phyloP scores from a whole-genome alignment of 441 rosid genomes.

The Hura crepitans region DNA sequence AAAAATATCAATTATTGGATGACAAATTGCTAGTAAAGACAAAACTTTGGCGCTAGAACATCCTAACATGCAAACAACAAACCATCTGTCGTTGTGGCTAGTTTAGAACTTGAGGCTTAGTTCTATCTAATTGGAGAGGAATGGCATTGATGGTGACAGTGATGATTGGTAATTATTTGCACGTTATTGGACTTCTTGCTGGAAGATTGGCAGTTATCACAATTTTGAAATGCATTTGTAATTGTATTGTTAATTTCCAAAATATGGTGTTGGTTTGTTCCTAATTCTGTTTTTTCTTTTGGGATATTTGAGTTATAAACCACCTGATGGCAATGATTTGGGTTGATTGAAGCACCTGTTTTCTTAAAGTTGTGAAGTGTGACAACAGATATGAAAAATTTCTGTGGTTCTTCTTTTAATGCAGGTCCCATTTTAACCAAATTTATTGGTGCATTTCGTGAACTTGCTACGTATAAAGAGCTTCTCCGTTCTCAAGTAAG shows the following conservation, averaged over 20 bases:
- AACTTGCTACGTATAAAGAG: conserved; percentile 81
- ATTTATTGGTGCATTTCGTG: conserved; percentile 69
- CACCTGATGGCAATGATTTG: neutral
- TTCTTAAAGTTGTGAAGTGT: neutral
- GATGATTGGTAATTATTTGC: neutral
- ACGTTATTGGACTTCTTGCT: neutral
- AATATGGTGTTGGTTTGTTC: neutral
- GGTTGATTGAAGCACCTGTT: neutral
- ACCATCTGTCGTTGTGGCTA: neutral
- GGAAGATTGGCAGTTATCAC: neutral
- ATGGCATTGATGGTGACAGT: neutral
- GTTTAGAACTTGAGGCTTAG: neutral
- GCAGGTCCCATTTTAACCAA: conserved; percentile 78
- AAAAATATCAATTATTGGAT: too few species aligned
- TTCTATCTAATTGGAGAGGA: neutral
- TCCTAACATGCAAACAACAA: neutral
- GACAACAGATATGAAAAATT: neutral
- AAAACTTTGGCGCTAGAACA: neutral
- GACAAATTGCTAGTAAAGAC: neutral
- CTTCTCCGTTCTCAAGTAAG: conserved; percentile 84
- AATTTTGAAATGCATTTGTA: conserved; percentile 1
- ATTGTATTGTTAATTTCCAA: neutral
- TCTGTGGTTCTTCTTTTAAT: conserved; percentile 26
- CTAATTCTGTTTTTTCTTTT: neutral
- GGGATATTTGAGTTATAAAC: neutral